Base-by-base conservation (phyloP, 1,284 basidiomycete genomes). In the Fistulinella cinereoalba region DNA sequence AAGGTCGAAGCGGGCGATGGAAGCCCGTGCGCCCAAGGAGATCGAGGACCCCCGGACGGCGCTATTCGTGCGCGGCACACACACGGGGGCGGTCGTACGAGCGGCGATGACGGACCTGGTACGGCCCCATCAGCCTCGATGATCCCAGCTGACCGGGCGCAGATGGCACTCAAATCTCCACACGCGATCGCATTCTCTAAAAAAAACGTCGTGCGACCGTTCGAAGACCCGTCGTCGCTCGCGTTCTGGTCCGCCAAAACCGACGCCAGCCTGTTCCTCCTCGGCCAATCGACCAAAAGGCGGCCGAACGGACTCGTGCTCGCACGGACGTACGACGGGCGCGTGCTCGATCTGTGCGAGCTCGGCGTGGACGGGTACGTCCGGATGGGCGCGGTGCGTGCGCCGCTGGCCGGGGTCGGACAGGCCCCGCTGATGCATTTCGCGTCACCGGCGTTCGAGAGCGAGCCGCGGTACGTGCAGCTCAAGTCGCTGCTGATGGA, bases 211-310 rank as follows among this genome's bases (percentile, higher is more conserved):
- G 81, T 98, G 15, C 85, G 89, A 41, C 97, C 97, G 3, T 98
- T 99, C 64, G 96, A 97, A 60, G 80, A 92, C 52, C 68, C 81
- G 3, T 73, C 85, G 0, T 88, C 91, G 2, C 74, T 99, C 47
- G 92, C 92, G 58, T 99, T 99, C 69, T 99, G 94, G 90, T 75
- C 85, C 1, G 62, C 73, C 29, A 99, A 99, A 73, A 99, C 99
- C 71, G 97, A 99, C 59, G 94, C 95, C 2, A 85, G 84, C 4
- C 73, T 99, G 60, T 97, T 98, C 62, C 71, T 97, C 12, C 75
- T 98, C 34, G 96, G 92, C 2, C 88, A 95, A 61, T 92, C 88
- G 61, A 91, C 86, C 41, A 99, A 99, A 73, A 99, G 99, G 69
- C 75, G 95, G 44, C 95, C 95, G 13, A 80, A 98, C 62, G 87